phyloP scores from a whole-genome alignment of 805 yeast species.

The Komagataella populi region DNA sequence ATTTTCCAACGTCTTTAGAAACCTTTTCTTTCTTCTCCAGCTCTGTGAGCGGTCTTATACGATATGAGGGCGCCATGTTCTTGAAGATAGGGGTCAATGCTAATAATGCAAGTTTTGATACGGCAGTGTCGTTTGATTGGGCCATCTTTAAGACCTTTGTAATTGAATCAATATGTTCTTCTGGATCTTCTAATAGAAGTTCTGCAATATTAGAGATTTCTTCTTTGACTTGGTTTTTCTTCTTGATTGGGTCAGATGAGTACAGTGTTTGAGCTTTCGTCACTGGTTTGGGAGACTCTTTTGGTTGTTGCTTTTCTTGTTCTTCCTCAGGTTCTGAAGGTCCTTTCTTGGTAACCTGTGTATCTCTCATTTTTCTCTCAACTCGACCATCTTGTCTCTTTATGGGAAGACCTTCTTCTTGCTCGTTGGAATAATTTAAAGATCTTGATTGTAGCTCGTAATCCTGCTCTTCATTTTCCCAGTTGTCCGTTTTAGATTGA shows the following conservation, averaged over 20 bases:
- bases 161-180: slow-evolving; percentile 57
- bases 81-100: slow-evolving; percentile 80
- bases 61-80: slow-evolving; percentile 76
- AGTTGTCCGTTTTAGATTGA: slow-evolving; percentile 12
- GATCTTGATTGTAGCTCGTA: slow-evolving; percentile 66
- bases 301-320: slow-evolving; percentile 3
- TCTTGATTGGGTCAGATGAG: slow-evolving; percentile 34
- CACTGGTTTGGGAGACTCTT: slow-evolving; percentile 6
- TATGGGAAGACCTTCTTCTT: slow-evolving; percentile 67
- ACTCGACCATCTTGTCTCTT: slow-evolving; percentile 58
- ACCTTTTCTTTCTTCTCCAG: slow-evolving; percentile 73
- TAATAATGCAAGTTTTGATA: slow-evolving; percentile 57
- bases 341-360: slow-evolving; percentile 3
- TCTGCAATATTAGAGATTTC: slow-evolving; percentile 76
- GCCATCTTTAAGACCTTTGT: slow-evolving; percentile 62
- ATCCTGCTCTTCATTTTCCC: slow-evolving; percentile 70
- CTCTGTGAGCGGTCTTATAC: slow-evolving; percentile 73
- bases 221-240: slow-evolving; percentile 58
- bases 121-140: slow-evolving; percentile 48
- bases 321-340: slow-evolving; percentile 5
- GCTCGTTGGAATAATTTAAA: slow-evolving; percentile 26
- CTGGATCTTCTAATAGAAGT: slow-evolving; percentile 74
- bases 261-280: slow-evolving; percentile 17
- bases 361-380: slow-evolving; percentile 43
- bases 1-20: slow-evolving; percentile 63